Base-by-base conservation (phyloP, 2,329 filamentous ascomycete genomes). In the Scleromitrula shiraiana region DNA sequence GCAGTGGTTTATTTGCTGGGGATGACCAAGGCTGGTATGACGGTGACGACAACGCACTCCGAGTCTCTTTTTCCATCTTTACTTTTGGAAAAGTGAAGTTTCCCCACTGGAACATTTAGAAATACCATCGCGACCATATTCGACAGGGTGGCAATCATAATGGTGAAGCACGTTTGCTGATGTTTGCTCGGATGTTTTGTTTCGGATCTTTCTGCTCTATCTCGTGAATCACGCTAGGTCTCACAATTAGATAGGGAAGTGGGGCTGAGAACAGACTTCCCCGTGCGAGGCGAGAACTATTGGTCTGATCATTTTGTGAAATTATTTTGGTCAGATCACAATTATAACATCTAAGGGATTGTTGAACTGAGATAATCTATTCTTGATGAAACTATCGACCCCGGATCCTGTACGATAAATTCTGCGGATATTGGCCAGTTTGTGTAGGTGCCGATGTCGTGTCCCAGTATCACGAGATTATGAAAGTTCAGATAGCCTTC, bases 201-300 rank as follows among this genome's bases (percentile, higher is more conserved):
- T 46, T 40, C 24, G 7, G 4, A 24, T 24, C 23, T n/a, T 9
- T 30, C 10, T 14, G 12, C 17, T 17, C 26, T n/a, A 46, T 26
- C 17, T 12, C 5, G 14, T 46, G 5, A 30, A 32, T 15, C 26
- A 17, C 35, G 9, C 22, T 14, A 15, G 17, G 37, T 38, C 10
- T 41, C 40, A 50, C 33, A 48, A 51, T 24, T 49, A 8, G 35
- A 53, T 53, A 43, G 53, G 50, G 9, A 48, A 46, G 36, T 43
- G 50, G 47, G 8, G 49, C 41, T 33, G 43, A 19, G 35, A 43
- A 35, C 23, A 26, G 41, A 35, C 29, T 33, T 24, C n/a, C 35
- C 41, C 29, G 41, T 36, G 41, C 41, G 36, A 9, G 26, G 10
- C 26, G 20, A 40, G 35, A 40, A 24, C 35, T 12, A 14, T 40